These are phyloP conservation scores for Erigeron philadelphicus DNA, from an alignment of 140 eudicot species.

Conservation along the genomic window DNA sequence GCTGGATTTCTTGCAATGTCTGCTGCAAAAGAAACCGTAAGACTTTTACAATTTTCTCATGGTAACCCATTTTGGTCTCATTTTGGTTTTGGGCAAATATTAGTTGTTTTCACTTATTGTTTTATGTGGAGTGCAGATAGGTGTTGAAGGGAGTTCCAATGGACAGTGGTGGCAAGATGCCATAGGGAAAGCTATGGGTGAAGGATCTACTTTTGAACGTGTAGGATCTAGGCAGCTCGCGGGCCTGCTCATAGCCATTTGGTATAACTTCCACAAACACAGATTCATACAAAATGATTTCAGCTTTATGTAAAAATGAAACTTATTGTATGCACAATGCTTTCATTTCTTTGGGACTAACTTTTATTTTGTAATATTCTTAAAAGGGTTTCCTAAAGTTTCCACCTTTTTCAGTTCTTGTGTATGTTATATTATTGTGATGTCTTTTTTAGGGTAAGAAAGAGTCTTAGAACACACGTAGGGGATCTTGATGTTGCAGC, in stretches of 20 bases:
- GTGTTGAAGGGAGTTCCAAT: constrained; percentile 95
- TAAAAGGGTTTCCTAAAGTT: neutral
- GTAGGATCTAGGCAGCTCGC: constrained; percentile 96
- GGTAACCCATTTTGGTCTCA: neutral
- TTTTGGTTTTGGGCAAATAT: neutral
- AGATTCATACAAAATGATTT: constrained; percentile 6
- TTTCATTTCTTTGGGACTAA: constrained; percentile 12
- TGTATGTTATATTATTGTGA: constrained; percentile 14
- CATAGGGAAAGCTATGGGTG: constrained; percentile 79
- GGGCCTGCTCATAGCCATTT: constrained; percentile 83
- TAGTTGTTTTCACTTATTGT: constrained; percentile 11
- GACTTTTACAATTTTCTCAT: constrained; percentile 24
- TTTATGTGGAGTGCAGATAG: constrained; percentile 55
- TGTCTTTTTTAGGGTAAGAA: constrained; percentile 66
- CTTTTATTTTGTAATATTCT: neutral
- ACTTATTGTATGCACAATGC: neutral
- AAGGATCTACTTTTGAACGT: constrained; percentile 80
- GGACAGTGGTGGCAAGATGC: constrained; percentile 99
- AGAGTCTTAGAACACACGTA: constrained; percentile 67
- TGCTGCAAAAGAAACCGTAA: constrained; percentile 99
- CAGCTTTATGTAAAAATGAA: neutral
- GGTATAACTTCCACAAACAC: constrained; percentile 40
- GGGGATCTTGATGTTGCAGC: constrained; percentile 98
- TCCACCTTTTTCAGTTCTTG: constrained; percentile 3
- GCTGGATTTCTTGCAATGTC: constrained; percentile 99